Evolutionary conservation across 306 rosid genomes (phyloP).

Genomic region (Cicer judaicum): DNA sequence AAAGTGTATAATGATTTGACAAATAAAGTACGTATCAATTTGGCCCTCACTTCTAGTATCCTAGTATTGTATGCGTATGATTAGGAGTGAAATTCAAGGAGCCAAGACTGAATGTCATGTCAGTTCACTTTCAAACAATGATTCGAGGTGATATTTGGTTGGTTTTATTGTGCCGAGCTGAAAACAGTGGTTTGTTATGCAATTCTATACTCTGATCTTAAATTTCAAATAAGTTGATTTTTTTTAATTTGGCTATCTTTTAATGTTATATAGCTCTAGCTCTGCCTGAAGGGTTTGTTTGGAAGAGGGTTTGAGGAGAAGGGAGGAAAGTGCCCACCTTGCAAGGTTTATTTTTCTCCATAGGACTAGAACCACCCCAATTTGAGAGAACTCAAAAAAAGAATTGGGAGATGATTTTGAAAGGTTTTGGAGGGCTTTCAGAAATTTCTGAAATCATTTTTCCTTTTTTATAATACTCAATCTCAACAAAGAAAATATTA

Average conservation of each 20-base stretch:
- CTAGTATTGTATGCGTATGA: conserved; percentile 27
- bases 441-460: neutral
- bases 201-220: neutral
- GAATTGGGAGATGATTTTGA: neutral
- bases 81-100: conserved; percentile 27
- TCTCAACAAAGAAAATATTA: neutral
- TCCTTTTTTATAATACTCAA: neutral
- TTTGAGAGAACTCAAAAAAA: neutral
- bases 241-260: neutral
- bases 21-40: conserved; percentile 61
- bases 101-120: conserved; percentile 18
- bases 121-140: conserved; percentile 12
- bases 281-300: neutral
- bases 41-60: conserved; percentile 22
- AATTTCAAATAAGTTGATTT: conserved; percentile 26
- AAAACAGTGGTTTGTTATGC: neutral
- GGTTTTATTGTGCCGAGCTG: conserved; percentile 22
- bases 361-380: neutral
- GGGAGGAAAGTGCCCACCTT: neutral
- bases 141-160: conserved; percentile 14
- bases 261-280: conserved; percentile 1
- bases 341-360: neutral
- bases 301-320: neutral
- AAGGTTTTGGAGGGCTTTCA: neutral
- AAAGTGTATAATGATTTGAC: conserved; percentile 83